These are phyloP conservation scores for Tetrahymena malaccensis DNA, from an alignment of 73 alveolate species.

Conservation along the genomic window DNA sequence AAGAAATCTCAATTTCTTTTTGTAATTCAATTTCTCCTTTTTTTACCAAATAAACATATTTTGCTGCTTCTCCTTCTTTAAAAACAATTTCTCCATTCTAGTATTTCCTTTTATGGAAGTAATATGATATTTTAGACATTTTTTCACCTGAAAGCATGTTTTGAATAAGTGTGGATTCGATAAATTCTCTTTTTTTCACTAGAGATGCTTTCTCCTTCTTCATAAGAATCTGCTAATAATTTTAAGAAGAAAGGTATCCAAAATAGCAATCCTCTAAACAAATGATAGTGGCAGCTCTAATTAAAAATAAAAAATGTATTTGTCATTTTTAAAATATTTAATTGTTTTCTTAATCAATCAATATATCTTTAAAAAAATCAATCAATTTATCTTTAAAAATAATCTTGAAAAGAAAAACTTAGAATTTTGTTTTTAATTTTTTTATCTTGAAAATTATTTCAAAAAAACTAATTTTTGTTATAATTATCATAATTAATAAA, in stretches of 20 bases:
- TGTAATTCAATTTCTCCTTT: neutral
- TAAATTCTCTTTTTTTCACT: neutral
- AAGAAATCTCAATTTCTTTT: neutral
- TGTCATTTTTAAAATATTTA: no score
- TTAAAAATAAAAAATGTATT: neutral
- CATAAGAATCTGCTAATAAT: neutral
- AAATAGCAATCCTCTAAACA: neutral
- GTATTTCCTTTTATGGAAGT: neutral
- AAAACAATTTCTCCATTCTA: neutral
- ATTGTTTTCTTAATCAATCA: no score
- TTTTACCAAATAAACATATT: neutral
- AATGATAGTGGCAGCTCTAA: neutral
- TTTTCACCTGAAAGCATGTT: neutral
- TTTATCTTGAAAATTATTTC: no score
- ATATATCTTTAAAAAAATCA: no score
- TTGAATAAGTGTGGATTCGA: neutral
- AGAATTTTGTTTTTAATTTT: no score
- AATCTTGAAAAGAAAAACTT: no score
- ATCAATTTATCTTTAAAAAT: no score
- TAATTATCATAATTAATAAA: no score
- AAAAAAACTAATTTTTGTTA: no score
- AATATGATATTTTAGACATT: neutral
- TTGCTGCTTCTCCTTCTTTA: neutral
- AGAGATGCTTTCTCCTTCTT: neutral
- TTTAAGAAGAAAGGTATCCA: neutral